Evolutionary conservation across 345 rosid species (phyloP).

Genomic region (Mangifera indica): DNA sequence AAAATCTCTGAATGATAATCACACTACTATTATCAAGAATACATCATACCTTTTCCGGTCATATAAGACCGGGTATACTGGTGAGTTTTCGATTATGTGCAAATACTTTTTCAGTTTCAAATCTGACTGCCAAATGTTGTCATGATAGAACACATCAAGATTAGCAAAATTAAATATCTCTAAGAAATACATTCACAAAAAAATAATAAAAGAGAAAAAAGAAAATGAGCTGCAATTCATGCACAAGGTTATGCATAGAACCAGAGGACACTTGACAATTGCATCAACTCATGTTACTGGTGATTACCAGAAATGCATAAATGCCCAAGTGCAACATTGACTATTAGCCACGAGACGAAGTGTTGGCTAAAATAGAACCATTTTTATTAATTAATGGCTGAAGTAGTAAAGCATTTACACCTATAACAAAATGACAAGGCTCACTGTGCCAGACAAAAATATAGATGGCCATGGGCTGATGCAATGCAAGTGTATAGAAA

Average conservation of each 20-base stretch:
- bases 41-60: conserved; percentile 61
- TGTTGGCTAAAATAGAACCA: background rate
- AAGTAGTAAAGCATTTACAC: too few species aligned
- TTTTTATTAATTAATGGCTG: background rate
- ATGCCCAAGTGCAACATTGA: background rate
- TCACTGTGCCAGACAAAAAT: background rate
- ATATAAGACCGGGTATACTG: conserved; percentile 77
- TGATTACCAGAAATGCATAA: background rate
- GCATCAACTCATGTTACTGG: conserved; percentile 3
- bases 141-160: conserved; percentile 12
- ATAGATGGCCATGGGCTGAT: background rate
- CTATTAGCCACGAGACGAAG: background rate
- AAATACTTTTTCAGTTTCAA: conserved; percentile 84
- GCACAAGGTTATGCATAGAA: conserved; percentile 9
- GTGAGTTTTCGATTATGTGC: conserved; percentile 87
- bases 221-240: too few species aligned
- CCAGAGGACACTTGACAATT: background rate
- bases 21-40: conserved; percentile 15
- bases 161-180: background rate
- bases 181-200: background rate
- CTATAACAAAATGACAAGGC: background rate
- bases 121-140: conserved; percentile 59
- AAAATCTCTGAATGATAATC: background rate
- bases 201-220: background rate
- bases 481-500: background rate